Percentiles rank a stretch among this genome's conserved stretches.
Evolutionary conservation across 1,139 yeast genomes (phyloP).

Genomic region (Eremothecium cymbalariae): DNA sequence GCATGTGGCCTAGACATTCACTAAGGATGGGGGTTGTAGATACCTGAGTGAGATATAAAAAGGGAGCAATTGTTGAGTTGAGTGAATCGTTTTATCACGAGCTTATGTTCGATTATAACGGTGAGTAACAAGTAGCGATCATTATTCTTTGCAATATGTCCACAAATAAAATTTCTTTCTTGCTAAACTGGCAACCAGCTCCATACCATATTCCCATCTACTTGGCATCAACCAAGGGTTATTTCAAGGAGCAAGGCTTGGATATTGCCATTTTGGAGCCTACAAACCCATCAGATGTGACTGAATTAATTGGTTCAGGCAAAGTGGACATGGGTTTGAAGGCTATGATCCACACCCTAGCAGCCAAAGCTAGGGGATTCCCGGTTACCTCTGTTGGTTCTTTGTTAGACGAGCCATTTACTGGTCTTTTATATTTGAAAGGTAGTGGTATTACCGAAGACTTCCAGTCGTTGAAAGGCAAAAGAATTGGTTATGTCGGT

Average conservation of each 20-base stretch:
- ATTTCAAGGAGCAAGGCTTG: constrained; percentile 43
- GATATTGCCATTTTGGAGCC: constrained; percentile 50
- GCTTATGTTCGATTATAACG: not conserved
- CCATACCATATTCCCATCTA: constrained; percentile 51
- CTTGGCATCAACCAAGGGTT: constrained; percentile 45
- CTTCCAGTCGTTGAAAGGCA: constrained; percentile 46
- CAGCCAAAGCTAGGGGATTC: constrained; percentile 52
- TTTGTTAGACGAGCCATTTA: constrained; percentile 49
- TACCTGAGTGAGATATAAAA: no score
- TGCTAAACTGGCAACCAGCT: constrained; percentile 50
- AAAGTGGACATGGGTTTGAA: constrained; percentile 52
- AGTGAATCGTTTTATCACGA: no score
- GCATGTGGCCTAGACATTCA: no score
- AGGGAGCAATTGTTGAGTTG: no score
- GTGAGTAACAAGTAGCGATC: not conserved
- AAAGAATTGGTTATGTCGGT: constrained; percentile 49
- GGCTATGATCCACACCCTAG: constrained; percentile 55
- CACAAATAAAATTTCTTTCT: constrained; percentile 44
- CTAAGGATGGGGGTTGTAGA: no score
- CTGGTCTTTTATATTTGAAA: constrained; percentile 47
- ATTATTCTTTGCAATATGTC: constrained; percentile 21
- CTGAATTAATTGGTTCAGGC: constrained; percentile 50
- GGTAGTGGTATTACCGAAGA: constrained; percentile 46
- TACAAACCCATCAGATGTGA: constrained; percentile 51
- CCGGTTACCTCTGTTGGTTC: constrained; percentile 52